These are phyloP conservation scores for Rhinocladiella similis DNA, from an alignment of 2,329 filamentous ascomycete species.

Conservation along the genomic window DNA sequence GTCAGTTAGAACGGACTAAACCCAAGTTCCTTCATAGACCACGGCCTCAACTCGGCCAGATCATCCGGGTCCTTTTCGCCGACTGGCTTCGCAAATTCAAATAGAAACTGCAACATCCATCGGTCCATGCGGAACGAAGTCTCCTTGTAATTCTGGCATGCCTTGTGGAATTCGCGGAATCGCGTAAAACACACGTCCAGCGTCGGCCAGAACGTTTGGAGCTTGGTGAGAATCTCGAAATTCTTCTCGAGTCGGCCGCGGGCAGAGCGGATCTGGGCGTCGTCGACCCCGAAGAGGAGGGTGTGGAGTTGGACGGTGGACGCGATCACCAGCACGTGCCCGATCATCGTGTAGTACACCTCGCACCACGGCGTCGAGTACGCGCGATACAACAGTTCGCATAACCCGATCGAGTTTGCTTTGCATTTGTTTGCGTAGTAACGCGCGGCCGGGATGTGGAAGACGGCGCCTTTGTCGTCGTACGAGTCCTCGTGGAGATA, in stretches of 20 bases:
- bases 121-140: constrained; percentile 42
- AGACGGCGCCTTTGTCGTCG: neutral
- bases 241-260: constrained; percentile 44
- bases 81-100: constrained; percentile 24
- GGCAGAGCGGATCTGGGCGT: constrained; percentile 38
- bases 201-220: constrained; percentile 45
- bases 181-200: constrained; percentile 41
- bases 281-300: constrained; percentile 43
- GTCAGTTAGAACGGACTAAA: constrained; percentile 4
- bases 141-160: constrained; percentile 40
- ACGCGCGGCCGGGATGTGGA: constrained; percentile 2
- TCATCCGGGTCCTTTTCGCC: constrained; percentile 20
- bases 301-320: constrained; percentile 51
- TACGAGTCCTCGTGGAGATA: constrained; percentile 40
- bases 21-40: constrained; percentile 19
- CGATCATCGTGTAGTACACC: constrained; percentile 47
- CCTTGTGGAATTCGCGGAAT: constrained; percentile 44
- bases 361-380: constrained; percentile 40
- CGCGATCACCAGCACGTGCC: constrained; percentile 49
- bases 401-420: constrained; percentile 41
- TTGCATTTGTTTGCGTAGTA: constrained; percentile 44
- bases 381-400: constrained; percentile 43
- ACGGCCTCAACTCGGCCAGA: constrained; percentile 15
- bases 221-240: constrained; percentile 45
- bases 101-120: constrained; percentile 44